Base-by-base conservation (phyloP, 1,284 basidiomycete species). In the Austropuccinia psidii region DNA sequence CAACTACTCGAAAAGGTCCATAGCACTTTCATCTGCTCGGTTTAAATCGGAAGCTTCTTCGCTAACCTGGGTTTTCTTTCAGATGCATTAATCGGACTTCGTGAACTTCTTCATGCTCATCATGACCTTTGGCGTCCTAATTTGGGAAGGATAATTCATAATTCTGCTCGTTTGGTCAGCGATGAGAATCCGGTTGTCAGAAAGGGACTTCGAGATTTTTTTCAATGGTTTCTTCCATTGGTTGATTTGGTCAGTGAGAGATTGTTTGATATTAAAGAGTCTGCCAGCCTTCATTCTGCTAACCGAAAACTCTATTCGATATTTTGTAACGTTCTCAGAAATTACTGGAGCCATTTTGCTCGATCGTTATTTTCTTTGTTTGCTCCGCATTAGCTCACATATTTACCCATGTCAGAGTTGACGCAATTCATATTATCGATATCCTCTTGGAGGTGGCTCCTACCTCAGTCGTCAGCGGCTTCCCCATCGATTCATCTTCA, bases 371-470 rank as follows among this genome's bases (percentile, higher is more conserved):
- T 19, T 85, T 97, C 15, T 96, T 93, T 80, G 87, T 88, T 0
- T 88, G 91, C 1, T 95, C 94, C 4, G 92, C 92, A 0, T 89
- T 96, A 80, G 93, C 91, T 0, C 90, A 96, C 78, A 96, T 98
- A 73, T 95, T 93, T 80, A 92, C 93, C 9, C 91, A 94, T 78
- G 90, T 98, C 74, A 86, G 93, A 9, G 85, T 97, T 54, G 95
- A 98, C 79, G 92, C 93, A 0, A 85, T 95, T 75, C 87, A 87
- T 31, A 86, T 94, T 76, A 82, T 98, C 61, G 86, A 91, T 78
- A 80, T 96, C 17, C 85, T 93, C 41, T 84, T 98, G 2, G 87
- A 89, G 41, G 80, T 85, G 61, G 85, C 90, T 2, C 91, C 93
- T 0, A 83, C 84, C 17, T 82, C 85, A 9, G 86, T 93, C 17